Evolutionary conservation across 352 stramenopile genomes (phyloP), one percentile per base, ranked within the genome.

Genomic region (Aphanomyces euteiches): DNA sequence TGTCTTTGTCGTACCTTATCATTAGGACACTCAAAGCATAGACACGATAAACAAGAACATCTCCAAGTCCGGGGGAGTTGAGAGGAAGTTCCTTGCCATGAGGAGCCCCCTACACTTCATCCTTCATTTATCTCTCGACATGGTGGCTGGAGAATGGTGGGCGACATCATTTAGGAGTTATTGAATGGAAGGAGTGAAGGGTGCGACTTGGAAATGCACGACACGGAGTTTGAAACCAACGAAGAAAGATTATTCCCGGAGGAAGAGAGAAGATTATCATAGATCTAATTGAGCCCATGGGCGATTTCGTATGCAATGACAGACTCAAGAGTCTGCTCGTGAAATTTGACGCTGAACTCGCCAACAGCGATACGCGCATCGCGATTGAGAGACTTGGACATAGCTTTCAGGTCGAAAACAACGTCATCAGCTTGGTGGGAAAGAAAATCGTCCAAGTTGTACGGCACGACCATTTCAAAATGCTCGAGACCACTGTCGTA

Each of bases 401-500:
- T 54, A 8, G 13, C 56, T 45, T 73, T 73, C 13, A 68, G 56
- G 43, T 68, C 67, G 41, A 54, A 73, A 7, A 34, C 7, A 37
- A 57, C 47, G 10, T 7, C 10, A 6, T 28, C 54, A 15, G 48
- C 15, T 12, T 66, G 40, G 8, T 69, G 15, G 17, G 39, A 28
- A 5, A 69, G 28, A 58, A 73, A 73, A 10, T 68, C 10, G 36
- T 59, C 67, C 38, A 73, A 39, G 45, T 57, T 57, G 39, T 45
- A 60, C n/a, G 56, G 56, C n/a, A 73, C 67, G 38, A 73, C 67
- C 37, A 73, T 47, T 38, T 73, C 67, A 58, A 59, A 37, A 39
- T 73, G 67, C 53, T 73, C 67, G 47, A 73, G 59, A 28, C 67
- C 56, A 40, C 56, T 50, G 36, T 67, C 45, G 60, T 73, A 73